Evolutionary conservation across 2,329 filamentous ascomycete genomes (phyloP).

Genomic region (Magnaporthiopsis poae): DNA sequence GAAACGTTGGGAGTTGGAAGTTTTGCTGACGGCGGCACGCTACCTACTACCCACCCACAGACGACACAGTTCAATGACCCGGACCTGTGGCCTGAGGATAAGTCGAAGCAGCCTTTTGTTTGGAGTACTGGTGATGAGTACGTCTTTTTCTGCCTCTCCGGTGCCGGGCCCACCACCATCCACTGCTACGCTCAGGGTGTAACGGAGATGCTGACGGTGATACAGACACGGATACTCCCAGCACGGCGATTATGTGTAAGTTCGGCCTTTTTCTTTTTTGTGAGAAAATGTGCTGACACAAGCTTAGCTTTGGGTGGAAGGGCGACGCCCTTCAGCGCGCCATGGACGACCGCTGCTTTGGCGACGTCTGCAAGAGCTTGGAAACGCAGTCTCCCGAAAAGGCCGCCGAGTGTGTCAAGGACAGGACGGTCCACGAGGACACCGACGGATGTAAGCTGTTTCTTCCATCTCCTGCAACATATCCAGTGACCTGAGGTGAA

Average conservation of each 20-base stretch:
- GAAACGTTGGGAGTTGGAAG: neutral
- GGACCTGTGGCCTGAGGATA: constrained; percentile 25
- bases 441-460: constrained; percentile 6
- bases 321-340: constrained; percentile 7
- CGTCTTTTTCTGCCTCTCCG: neutral
- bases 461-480: neutral
- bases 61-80: constrained; percentile 25
- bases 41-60: neutral
- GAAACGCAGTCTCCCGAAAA: constrained; percentile 9
- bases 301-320: constrained; percentile 7
- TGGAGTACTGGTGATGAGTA: constrained; percentile 21
- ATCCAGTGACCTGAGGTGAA: neutral
- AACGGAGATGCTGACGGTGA: constrained; percentile 1
- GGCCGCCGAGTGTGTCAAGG: constrained; percentile 7
- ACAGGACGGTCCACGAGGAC: constrained; percentile 1
- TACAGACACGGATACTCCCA: constrained; percentile 8
- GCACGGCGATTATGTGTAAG: constrained; percentile 9
- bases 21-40: neutral
- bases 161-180: neutral
- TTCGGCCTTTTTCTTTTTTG: neutral
- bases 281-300: neutral
- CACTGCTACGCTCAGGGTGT: neutral
- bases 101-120: constrained; percentile 23
- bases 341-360: constrained; percentile 6
- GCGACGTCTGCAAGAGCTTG: constrained; percentile 7